These are phyloP conservation scores for Arthrinium puccinioides DNA, from an alignment of 2,329 filamentous ascomycete species.

Conservation along the genomic window DNA sequence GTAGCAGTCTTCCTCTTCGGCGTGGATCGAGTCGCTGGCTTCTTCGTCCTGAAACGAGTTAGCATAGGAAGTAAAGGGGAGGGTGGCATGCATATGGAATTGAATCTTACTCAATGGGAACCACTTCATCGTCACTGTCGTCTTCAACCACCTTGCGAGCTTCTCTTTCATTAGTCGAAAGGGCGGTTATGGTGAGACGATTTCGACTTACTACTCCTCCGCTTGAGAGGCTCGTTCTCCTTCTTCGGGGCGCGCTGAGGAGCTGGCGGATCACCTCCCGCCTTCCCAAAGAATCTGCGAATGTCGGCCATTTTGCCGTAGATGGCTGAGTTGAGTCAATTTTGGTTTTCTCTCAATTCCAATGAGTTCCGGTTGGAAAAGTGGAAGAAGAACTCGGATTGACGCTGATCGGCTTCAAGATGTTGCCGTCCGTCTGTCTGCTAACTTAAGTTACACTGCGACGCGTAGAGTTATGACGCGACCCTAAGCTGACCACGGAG, in stretches of 20 bases:
- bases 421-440: no score
- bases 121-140: conserved; percentile 74
- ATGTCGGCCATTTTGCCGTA: conserved; percentile 79
- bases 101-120: conserved; percentile 39
- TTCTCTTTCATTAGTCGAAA: conserved; percentile 22
- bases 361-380: no score
- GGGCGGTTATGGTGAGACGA: no score
- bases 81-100: not conserved
- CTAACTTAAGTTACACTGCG: no score
- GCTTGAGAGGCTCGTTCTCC: conserved; percentile 35
- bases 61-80: conserved; percentile 3
- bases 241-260: conserved; percentile 38
- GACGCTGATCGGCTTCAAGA: no score
- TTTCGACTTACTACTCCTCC: conserved; percentile 36
- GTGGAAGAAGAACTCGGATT: no score
- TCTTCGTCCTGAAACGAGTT: conserved; percentile 41
- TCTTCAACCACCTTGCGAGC: conserved; percentile 69
- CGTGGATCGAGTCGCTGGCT: conserved; percentile 39
- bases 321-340: no score
- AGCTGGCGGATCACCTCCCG: conserved; percentile 48
- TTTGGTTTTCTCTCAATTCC: no score
- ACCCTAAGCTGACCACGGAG: no score
- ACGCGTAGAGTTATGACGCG: no score
- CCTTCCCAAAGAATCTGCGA: conserved; percentile 80
- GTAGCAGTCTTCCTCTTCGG: conserved; percentile 47